Percentiles rank a stretch among this genome's conserved stretches.
Conservation (phyloP, 179 eudicot species). For the Spergularia azorica region DNA sequence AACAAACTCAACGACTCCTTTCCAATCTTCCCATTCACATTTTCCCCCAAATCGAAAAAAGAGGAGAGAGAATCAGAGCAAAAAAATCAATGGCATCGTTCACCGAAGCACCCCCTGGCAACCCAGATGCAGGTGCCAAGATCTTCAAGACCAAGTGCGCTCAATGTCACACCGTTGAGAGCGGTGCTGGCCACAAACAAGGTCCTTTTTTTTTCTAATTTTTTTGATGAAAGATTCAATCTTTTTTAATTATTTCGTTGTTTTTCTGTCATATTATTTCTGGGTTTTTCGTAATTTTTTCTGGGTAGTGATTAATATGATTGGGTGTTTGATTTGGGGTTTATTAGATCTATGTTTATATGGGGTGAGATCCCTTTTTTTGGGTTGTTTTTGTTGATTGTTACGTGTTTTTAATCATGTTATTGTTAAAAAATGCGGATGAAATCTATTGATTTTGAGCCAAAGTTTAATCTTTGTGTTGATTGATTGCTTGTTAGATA, state of each 20-base stretch:
- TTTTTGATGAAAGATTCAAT: neutral
- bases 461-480: no score
- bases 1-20: neutral
- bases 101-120: constrained; percentile 71
- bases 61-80: constrained; percentile 14
- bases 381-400: no score
- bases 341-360: no score
- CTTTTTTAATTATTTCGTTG: neutral
- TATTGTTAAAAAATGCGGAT: no score
- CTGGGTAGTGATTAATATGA: no score
- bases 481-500: no score
- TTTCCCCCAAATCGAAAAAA: neutral
- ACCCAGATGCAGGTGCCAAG: constrained; percentile 61
- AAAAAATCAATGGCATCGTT: constrained; percentile 58
- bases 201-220: constrained; percentile 31
- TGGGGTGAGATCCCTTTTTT: no score
- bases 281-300: neutral
- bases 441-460: no score
- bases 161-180: constrained; percentile 84
- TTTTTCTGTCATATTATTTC: neutral
- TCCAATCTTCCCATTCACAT: neutral
- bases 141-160: constrained; percentile 88
- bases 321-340: no score
- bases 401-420: no score
- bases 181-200: constrained; percentile 86